Conservation (phyloP, 2,329 filamentous ascomycete genomes). For the Elsinoe ampelina region DNA sequence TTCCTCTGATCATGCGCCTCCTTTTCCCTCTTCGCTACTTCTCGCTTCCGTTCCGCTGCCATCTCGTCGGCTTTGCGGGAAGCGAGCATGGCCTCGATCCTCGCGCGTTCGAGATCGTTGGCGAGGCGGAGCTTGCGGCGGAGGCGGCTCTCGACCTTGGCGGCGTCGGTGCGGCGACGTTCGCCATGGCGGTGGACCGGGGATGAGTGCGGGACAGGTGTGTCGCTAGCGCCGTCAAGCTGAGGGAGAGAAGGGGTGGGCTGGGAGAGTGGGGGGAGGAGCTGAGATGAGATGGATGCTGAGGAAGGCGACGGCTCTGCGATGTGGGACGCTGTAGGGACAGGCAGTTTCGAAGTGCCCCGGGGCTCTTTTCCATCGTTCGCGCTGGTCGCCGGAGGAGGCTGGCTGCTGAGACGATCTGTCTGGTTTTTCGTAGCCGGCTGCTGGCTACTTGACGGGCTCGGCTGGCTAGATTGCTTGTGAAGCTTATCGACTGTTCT, state of each 20-base stretch:
- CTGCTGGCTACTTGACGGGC: too few relatives aligned
- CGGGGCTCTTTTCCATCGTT: background rate
- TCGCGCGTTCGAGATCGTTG: background rate
- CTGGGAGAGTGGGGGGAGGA: background rate
- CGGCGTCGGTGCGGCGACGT: background rate
- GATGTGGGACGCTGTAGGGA: background rate
- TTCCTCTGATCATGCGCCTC: constrained; percentile 13
- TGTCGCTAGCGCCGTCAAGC: background rate
- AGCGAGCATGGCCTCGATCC: background rate
- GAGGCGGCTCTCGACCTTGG: background rate
- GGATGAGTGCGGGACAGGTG: background rate
- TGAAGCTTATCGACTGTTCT: too few relatives aligned
- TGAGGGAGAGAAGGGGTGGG: background rate
- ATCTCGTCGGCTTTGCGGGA: constrained; percentile 9
- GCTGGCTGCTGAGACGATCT: too few relatives aligned
- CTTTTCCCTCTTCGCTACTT: constrained; percentile 5
- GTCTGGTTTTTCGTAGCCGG: too few relatives aligned
- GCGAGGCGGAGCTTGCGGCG: background rate
- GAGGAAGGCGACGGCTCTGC: background rate
- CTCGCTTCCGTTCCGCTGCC: background rate
- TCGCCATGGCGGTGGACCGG: background rate
- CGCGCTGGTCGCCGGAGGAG: background rate
- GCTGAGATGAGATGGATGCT: background rate
- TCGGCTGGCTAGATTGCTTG: too few relatives aligned
- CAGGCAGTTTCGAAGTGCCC: background rate